Base-by-base conservation (phyloP, 192 early-diverging fungal genomes). In the Oehlia diaphana region DNA sequence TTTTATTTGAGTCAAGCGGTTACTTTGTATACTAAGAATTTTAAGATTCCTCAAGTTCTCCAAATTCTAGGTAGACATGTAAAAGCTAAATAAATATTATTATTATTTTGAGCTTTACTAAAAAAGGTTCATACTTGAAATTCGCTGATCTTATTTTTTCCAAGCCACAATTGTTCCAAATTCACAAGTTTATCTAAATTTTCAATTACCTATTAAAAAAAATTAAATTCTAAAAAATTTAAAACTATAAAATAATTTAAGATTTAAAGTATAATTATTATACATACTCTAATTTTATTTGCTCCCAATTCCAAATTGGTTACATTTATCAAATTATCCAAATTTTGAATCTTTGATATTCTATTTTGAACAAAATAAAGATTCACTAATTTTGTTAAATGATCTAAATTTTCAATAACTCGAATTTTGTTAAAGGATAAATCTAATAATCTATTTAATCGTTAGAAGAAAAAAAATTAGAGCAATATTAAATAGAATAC, bases 381-480 rank as follows among this genome's bases (percentile, higher is more conserved):
- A 64, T 96, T 90, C 2, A 78, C 88, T 49, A 99, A 81, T 9
- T 92, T 86, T 0, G 61, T 63, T 21, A 97, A 82, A 8, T 84
- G 37, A 2, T 87, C 90, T 7, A 98, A 23, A 71, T 89, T 77
- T 79, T 95, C 91, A 76, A 98, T 93, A 39, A 84, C 82, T 42
- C 91, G 91, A 78, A 99, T 95, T 77, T 96, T 96, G 87, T 99
- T 99, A 88, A 97, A 99, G 8, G 96, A 98, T 71, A 99, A 84
- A 79, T 99, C 98, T 61, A 98, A 86, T 2, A 79, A 80, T 35
- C 84, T 87, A 64, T 21, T 47, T 26, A 66, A 9, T 23, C 9
- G n/a, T 73, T 5, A 3, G 21, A 7, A 44, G 8, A 7, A 4
- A 76, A 76, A 23, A 28, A 28, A n/a, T n/a, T 71, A 47, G n/a